phyloP scores from a whole-genome alignment of 1,139 yeast genomes.

The Zhuliangozyma parablackwelliae region DNA sequence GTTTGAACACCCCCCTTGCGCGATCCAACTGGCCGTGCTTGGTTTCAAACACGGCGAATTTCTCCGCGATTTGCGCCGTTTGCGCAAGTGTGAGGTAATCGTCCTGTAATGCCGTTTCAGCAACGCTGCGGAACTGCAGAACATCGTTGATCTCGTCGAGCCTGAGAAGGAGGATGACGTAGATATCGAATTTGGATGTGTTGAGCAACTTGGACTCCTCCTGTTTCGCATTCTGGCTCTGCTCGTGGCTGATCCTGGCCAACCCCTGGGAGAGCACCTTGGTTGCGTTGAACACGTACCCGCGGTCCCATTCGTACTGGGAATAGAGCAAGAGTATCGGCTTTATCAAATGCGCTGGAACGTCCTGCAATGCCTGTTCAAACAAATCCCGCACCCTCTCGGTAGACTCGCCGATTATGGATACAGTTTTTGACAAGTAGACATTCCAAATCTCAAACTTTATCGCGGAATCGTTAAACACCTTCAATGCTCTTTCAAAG shows the following conservation, averaged over 20 bases:
- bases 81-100: constrained; percentile 23
- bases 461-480: constrained; percentile 58
- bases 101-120: constrained; percentile 15
- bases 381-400: constrained; percentile 73
- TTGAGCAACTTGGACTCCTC: constrained; percentile 10
- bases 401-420: not conserved
- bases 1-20: constrained; percentile 57
- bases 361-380: constrained; percentile 46
- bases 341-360: constrained; percentile 41
- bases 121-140: constrained; percentile 14
- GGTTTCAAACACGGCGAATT: constrained; percentile 47
- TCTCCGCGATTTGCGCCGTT: constrained; percentile 26
- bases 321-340: constrained; percentile 55
- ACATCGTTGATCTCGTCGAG: constrained; percentile 12
- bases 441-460: constrained; percentile 67
- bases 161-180: constrained; percentile 12
- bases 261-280: constrained; percentile 20
- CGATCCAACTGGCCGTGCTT: constrained; percentile 47
- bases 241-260: constrained; percentile 1
- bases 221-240: not conserved
- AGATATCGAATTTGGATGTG: constrained; percentile 21
- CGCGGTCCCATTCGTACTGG: constrained; percentile 47
- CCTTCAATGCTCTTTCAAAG: constrained; percentile 61
- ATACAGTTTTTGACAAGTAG: constrained; percentile 45
- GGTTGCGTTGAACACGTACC: constrained; percentile 25